Evolutionary conservation across 208 protist genomes (phyloP), one percentile per base, ranked within the genome.

Genomic region (Leishmania major): DNA sequence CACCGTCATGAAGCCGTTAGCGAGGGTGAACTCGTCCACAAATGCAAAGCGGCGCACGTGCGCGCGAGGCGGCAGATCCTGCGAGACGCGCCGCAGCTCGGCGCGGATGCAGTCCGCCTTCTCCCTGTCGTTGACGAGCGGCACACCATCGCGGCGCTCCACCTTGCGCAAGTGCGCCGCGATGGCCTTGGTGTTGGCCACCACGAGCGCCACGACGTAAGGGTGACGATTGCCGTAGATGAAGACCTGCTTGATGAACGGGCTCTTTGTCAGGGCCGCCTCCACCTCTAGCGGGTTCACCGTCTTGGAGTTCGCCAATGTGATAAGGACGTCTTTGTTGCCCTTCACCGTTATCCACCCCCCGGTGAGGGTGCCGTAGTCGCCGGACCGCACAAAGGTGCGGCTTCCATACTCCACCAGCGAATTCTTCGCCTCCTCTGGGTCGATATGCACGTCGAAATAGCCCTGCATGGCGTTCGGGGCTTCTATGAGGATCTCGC

Each of bases 401-500:
- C 95, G 92, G 78, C 90, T 92, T 51, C 95, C 95, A 77, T 97
- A 98, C 78, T 94, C 92, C 5, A 98, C 87, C 72, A 98, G 87
- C 7, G 95, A 95, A 77, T 98, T 96, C 75, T 91, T 92, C 1
- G 91, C 92, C 83, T 98, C 92, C 76, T 96, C 93, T 19, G 93
- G 95, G 83, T 96, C 90, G 82, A 98, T 95, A 73, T 98, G 86
- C 6, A 97, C 87, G 80, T 98, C 95, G 82, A 98, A 98, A 88
- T 98, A 98, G 45, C 95, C 95, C 83, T 97, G 93, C 95, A 98
- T 98, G 31, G 93, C 91, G 82, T 97, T 85, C 19, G 95, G 95
- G 10, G 92, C 90, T 86, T 98, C 93, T 35, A 98, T 87, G 47
- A 98, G 91, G 66, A 98, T 82, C 83, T 98, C 95, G 51, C 95